These are phyloP conservation scores for Paspalum notatum DNA, from an alignment of 176 grass and related monocot genomes.

Conservation along the genomic window DNA sequence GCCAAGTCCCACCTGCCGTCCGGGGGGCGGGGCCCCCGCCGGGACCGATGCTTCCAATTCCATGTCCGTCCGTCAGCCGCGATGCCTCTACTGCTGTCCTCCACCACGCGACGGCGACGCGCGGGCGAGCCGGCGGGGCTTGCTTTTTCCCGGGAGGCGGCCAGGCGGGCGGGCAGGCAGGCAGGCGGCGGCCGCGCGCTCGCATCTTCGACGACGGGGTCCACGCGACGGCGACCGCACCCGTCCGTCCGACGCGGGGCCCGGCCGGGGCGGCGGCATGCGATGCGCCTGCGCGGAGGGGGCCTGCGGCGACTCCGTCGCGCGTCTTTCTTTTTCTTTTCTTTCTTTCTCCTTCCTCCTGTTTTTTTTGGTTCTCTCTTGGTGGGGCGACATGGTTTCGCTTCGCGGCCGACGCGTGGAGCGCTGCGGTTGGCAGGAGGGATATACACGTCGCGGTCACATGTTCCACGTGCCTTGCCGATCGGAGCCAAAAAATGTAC, in stretches of 20 bases:
- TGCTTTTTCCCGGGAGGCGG: background rate
- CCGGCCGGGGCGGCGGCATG: background rate
- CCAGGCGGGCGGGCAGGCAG: background rate
- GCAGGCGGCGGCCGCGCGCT: background rate
- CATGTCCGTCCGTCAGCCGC: no score
- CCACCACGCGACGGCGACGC: background rate
- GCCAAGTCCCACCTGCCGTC: conserved; percentile 28
- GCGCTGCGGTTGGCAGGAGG: background rate
- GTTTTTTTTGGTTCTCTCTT: no score
- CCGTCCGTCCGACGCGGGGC: background rate
- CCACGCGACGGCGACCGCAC: conserved; percentile 39
- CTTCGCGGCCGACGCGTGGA: background rate
- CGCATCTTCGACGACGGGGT: conserved; percentile 28
- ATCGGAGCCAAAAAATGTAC: no score
- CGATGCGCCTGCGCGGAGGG: background rate
- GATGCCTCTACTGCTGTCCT: no score
- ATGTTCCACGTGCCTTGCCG: conserved; percentile 40
- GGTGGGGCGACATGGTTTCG: background rate
- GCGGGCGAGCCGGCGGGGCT: background rate
- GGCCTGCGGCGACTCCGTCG: background rate
- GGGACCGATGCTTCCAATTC: no score
- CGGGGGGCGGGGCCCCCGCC: background rate
- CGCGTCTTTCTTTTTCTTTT: no score
- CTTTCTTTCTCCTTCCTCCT: background rate
- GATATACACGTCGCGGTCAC: background rate